phyloP scores from a whole-genome alignment of 345 rosid species.

The Turritis glabra region DNA sequence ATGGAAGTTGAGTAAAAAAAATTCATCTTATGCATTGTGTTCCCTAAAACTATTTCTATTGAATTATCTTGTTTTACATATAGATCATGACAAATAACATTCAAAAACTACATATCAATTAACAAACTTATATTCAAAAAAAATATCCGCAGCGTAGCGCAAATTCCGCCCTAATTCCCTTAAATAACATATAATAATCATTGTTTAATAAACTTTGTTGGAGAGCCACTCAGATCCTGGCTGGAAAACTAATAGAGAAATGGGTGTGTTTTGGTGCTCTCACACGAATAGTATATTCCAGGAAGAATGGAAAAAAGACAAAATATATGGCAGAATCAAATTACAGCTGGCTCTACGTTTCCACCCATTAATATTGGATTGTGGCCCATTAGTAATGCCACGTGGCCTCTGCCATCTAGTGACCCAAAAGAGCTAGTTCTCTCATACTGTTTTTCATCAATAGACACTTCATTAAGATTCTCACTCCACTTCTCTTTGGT shows the following conservation, averaged over 20 bases:
- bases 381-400: neutral
- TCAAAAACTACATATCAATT: no score
- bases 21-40: no score
- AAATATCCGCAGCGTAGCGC: no score
- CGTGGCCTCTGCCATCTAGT: neutral
- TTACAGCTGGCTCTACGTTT: conserved; percentile 8
- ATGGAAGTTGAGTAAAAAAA: no score
- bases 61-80: no score
- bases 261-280: no score
- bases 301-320: neutral
- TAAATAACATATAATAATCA: neutral
- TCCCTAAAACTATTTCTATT: no score
- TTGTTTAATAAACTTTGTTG: neutral
- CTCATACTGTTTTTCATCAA: neutral
- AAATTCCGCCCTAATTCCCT: no score
- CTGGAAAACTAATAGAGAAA: conserved; percentile 15
- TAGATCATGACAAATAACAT: no score
- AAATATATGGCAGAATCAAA: conserved; percentile 15
- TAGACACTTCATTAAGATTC: neutral
- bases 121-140: no score
- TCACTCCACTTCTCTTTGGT: conserved; percentile 10
- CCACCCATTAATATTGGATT: neutral
- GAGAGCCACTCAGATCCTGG: conserved; percentile 33
- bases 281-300: no score
- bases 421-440: neutral